Conservation (phyloP, 2,329 filamentous ascomycete species). For the Colletotrichum plurivorum region DNA sequence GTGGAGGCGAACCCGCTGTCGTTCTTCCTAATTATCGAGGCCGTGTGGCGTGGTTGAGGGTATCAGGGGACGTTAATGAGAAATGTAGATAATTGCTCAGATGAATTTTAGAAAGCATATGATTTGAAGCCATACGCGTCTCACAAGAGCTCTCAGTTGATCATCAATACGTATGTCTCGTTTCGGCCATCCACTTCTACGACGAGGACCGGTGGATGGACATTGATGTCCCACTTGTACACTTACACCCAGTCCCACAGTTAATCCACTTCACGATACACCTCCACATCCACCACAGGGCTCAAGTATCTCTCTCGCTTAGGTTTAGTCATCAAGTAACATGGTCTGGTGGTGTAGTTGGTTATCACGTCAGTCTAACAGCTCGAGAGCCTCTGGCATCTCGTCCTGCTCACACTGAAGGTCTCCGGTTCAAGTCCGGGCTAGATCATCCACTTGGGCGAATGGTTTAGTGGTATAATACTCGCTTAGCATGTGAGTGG, state of each 20-base stretch:
- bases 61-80: neutral
- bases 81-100: neutral
- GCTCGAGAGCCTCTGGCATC: neutral
- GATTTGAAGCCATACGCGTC: neutral
- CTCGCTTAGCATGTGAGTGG: slow-evolving; percentile 39
- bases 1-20: slow-evolving; percentile 52
- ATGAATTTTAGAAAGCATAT: slow-evolving; percentile 3
- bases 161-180: neutral
- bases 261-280: slow-evolving; percentile 19
- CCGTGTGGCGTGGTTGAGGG: slow-evolving; percentile 50
- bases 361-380: slow-evolving; percentile 66
- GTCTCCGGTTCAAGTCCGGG: slow-evolving; percentile 40
- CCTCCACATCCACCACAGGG: neutral
- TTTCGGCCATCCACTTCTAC: neutral
- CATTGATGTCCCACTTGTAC: neutral
- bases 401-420: slow-evolving; percentile 35
- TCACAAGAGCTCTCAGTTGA: too few species aligned
- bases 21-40: slow-evolving; percentile 55
- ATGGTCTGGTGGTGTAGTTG: slow-evolving; percentile 53
- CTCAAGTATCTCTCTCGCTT: neutral
- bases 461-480: slow-evolving; percentile 40
- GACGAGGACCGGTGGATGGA: neutral
- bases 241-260: neutral
- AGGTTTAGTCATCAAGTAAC: slow-evolving; percentile 11
- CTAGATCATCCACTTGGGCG: slow-evolving; percentile 29